Conservation (phyloP, 2,329 filamentous ascomycete species). For the Chaetomiaceae sp. region DNA sequence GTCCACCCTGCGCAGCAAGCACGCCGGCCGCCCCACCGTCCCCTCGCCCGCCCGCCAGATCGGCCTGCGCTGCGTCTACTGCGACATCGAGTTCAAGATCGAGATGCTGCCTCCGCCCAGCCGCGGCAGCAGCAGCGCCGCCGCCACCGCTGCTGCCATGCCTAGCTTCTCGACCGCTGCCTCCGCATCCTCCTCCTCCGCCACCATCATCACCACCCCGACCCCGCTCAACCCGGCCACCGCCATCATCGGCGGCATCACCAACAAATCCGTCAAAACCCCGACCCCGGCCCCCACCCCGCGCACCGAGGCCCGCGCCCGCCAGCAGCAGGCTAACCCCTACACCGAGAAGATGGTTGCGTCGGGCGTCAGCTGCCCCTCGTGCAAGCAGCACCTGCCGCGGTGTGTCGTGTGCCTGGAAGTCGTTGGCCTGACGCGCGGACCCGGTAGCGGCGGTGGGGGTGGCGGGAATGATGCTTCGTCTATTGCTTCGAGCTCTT, state of each 20-base stretch:
- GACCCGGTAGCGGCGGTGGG: too few species aligned
- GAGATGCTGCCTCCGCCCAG: conserved; percentile 30
- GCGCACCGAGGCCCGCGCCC: conserved; percentile 8
- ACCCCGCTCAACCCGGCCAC: neutral
- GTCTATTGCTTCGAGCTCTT: too few species aligned
- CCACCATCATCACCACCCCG: neutral
- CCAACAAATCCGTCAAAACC: too few species aligned
- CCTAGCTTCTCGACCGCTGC: conserved; percentile 3
- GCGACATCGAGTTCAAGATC: conserved; percentile 50
- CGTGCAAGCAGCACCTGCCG: conserved; percentile 60
- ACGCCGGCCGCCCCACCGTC: conserved; percentile 56
- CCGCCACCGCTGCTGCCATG: neutral
- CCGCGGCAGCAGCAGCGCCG: conserved; percentile 1
- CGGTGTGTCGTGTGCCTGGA: conserved; percentile 63
- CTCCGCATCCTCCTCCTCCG: conserved; percentile 24
- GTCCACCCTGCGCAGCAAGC: conserved; percentile 63
- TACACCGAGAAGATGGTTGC: conserved; percentile 50
- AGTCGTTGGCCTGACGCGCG: conserved; percentile 53
- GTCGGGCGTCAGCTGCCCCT: conserved; percentile 58
- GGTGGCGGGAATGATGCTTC: too few species aligned
- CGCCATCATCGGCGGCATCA: neutral
- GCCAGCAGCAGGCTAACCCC: conserved; percentile 39
- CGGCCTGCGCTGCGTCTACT: conserved; percentile 70
- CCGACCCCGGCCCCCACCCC: conserved; percentile 3
- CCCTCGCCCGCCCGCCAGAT: conserved; percentile 63